Conservation (phyloP, 2,329 filamentous ascomycete genomes). For the Coniella lustricola region DNA sequence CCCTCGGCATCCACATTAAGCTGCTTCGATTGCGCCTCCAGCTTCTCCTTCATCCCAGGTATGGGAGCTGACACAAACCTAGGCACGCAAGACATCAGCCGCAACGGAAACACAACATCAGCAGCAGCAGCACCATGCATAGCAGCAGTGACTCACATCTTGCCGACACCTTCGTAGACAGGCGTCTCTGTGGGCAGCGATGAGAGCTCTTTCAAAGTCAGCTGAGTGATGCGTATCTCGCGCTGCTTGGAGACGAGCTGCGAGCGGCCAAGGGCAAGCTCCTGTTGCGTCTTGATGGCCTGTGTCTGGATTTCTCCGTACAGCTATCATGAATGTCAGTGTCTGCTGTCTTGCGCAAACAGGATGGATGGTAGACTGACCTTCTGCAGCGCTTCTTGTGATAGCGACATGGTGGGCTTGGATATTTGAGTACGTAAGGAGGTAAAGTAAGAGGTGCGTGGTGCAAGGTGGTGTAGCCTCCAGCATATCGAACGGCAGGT, state of each 20-base stretch:
- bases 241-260: slow-evolving; percentile 82
- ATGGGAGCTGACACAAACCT: slow-evolving; percentile 86
- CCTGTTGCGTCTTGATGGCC: slow-evolving; percentile 80
- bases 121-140: not conserved
- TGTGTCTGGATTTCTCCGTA: slow-evolving; percentile 92
- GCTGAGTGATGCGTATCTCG: slow-evolving; percentile 79
- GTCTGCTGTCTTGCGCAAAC: not conserved
- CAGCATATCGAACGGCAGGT: no score
- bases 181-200: slow-evolving; percentile 67
- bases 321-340: slow-evolving; percentile 48
- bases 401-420: slow-evolving; percentile 64
- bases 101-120: not conserved
- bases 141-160: slow-evolving; percentile 63
- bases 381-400: slow-evolving; percentile 91
- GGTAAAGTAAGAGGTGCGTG: not conserved
- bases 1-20: slow-evolving; percentile 72
- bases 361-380: slow-evolving; percentile 36
- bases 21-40: slow-evolving; percentile 66
- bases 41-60: slow-evolving; percentile 64
- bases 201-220: slow-evolving; percentile 80
- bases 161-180: slow-evolving; percentile 91
- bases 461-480: no score
- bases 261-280: slow-evolving; percentile 77
- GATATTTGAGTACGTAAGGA: not conserved
- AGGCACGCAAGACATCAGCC: slow-evolving; percentile 3